Percentiles rank a stretch among this genome's conserved stretches.
phyloP scores from a whole-genome alignment of 2,329 filamentous ascomycete genomes.

The Fusarium stilboides region DNA sequence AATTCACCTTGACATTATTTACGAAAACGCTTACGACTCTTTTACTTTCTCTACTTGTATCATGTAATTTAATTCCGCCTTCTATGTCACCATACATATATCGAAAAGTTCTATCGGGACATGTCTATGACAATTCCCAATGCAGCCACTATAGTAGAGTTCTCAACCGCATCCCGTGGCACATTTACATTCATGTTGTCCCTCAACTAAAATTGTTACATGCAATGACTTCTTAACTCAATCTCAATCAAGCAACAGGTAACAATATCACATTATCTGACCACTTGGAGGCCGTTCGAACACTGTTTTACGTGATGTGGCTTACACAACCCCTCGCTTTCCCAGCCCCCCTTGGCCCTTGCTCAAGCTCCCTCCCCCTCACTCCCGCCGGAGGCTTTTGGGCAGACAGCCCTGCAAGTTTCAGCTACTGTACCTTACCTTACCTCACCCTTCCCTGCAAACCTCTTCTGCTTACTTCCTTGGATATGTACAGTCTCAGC shows the following conservation, averaged over 20 bases:
- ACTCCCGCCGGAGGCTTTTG: conserved; percentile 21
- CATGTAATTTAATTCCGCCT: conserved; percentile 2
- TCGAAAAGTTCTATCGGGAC: conserved; percentile 5
- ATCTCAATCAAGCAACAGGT: not conserved
- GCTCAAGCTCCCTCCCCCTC: not conserved
- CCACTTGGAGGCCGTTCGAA: conserved; percentile 7
- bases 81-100: conserved; percentile 26
- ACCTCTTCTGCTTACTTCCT: conserved; percentile 3
- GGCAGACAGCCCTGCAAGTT: conserved; percentile 4
- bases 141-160: conserved; percentile 18
- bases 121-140: conserved; percentile 24
- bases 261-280: not conserved
- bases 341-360: conserved; percentile 32
- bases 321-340: conserved; percentile 16
- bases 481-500: conserved; percentile 13
- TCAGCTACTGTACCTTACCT: conserved; percentile 1
- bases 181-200: not conserved
- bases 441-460: conserved; percentile 6
- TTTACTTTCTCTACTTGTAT: conserved; percentile 17
- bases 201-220: conserved; percentile 16
- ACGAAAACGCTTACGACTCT: not conserved
- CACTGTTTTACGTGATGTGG: conserved; percentile 8
- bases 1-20: not conserved
- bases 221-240: conserved; percentile 1
- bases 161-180: conserved; percentile 30